Base-by-base conservation (phyloP, 2,329 filamentous ascomycete genomes). In the Lachnellula arida region DNA sequence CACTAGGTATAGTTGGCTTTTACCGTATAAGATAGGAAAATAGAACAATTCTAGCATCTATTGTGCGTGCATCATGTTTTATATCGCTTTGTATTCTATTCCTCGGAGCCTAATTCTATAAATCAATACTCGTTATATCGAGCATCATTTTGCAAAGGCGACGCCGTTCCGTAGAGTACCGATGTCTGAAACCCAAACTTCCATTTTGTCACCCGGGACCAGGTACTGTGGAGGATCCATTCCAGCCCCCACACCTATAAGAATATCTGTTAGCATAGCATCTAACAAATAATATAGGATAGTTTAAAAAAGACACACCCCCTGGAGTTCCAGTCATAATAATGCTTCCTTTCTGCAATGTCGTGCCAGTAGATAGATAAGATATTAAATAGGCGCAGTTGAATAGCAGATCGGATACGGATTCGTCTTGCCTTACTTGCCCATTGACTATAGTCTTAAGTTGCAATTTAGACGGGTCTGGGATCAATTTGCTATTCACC, bases 311-410 rank as follows among this genome's bases (percentile, higher is more conserved):
- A 23, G 2, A 23, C 22, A 2, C 34, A 75, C 65, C 74, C 0
- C 66, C 63, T 1, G 77, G 76, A 1, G 78, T 80, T 2, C 78
- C 78, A 4, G 77, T 80, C 72, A 80, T 74, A 40, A 81, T 73
- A 1, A 73, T 71, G 1, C 76, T 79, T 9, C 80, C 80, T 0
- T 73, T 69, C 60, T 76, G 70, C 0, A 82, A 62, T 0, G 80
- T 82, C 9, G 75, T 75, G 0, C 75, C 78, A 25, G 72, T 73
- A 46, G 74, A 77, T 23, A 76, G 64, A 14, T 76, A 77, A 44
- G 68, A 69, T 15, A 82, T 70, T 4, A 82, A 68, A 0, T 70
- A 69, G 17, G 76, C 71, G 5, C 78, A 72, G 0, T 68, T 68
- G 60, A 80, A 80, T 9, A 82, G 75, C 35, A 84, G 59, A 55